Evolutionary conservation across 352 stramenopile species (phyloP).

Genomic region (Globisporangium radiosum): DNA sequence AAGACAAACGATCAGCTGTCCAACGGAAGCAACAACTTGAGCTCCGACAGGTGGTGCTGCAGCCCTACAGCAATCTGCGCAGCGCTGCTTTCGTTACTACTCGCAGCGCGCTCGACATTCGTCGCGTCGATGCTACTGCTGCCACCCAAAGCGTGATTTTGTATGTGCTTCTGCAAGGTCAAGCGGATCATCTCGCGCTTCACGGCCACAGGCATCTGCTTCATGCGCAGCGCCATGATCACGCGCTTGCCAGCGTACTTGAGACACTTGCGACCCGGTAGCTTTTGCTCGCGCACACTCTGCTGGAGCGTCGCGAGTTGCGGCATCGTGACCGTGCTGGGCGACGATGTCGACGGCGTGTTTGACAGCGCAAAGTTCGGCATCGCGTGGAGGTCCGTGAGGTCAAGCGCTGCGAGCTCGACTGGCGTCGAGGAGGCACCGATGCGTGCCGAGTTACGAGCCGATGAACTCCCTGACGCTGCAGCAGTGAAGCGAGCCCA

Average conservation of each 20-base stretch:
- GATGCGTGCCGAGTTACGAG: neutral
- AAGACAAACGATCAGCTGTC: conserved; percentile 2
- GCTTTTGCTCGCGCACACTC: neutral
- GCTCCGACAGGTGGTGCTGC: conserved; percentile 12
- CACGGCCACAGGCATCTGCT: conserved; percentile 29
- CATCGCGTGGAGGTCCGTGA: conserved; percentile 2
- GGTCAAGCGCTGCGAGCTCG: conserved; percentile 9
- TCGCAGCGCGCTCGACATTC: neutral
- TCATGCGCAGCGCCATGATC: conserved; percentile 61
- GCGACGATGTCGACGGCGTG: neutral
- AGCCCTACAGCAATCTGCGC: neutral
- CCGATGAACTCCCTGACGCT: neutral
- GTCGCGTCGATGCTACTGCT: neutral
- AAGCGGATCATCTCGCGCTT: conserved; percentile 57
- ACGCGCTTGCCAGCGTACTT: conserved; percentile 57
- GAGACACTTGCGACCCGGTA: conserved; percentile 23
- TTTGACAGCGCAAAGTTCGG: neutral
- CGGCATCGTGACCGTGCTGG: neutral
- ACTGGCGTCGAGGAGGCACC: neutral
- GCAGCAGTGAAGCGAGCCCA: conserved; percentile 9
- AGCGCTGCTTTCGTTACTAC: no score
- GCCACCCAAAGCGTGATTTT: no score
- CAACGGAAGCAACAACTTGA: conserved; percentile 12
- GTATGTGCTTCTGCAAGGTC: conserved; percentile 32
- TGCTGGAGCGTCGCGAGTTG: neutral